A percentile compares a stretch with the other conserved stretches of the same genome.
phyloP scores from a whole-genome alignment of 106 monocot species.

The Iris macrosiphon region DNA sequence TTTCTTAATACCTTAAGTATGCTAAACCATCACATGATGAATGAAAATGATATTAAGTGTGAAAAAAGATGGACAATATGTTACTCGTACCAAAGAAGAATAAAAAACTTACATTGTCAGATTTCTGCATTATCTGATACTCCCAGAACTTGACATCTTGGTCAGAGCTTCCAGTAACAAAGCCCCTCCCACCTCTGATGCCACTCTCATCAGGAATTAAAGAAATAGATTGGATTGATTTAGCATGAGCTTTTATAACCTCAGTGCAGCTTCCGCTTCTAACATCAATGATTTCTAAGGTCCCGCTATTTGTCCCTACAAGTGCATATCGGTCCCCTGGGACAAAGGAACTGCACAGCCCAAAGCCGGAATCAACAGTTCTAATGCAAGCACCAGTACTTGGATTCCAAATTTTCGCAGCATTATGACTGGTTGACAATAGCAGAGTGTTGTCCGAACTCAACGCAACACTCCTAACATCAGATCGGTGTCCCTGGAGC shows the following conservation, averaged over 20 bases:
- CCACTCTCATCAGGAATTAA: constrained; percentile 46
- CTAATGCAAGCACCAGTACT: constrained; percentile 77
- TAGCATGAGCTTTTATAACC: constrained; percentile 66
- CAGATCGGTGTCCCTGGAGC: constrained; percentile 89
- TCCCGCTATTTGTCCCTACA: constrained; percentile 83
- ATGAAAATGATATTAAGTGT: no score
- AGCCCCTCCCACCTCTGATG: constrained; percentile 40
- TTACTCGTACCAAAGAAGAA: no score
- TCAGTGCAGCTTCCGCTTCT: constrained; percentile 73
- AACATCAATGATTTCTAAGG: constrained; percentile 82
- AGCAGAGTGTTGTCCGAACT: constrained; percentile 73
- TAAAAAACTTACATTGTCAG: constrained; percentile 48
- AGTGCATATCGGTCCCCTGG: constrained; percentile 71
- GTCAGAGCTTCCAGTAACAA: constrained; percentile 84
- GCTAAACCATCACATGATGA: no score
- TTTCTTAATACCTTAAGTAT: no score
- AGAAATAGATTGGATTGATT: constrained; percentile 54
- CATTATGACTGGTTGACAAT: constrained; percentile 93
- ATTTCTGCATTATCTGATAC: constrained; percentile 48
- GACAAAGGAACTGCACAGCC: constrained; percentile 73
- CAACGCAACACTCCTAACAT: constrained; percentile 76
- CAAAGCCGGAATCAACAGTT: constrained; percentile 85
- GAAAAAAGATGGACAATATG: no score
- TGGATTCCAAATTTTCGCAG: constrained; percentile 95
- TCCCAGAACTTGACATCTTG: constrained; percentile 95